Percentiles rank a stretch among this genome's conserved stretches.
phyloP scores from a whole-genome alignment of 73 alveolate species.

The Durusdinium trenchii region DNA sequence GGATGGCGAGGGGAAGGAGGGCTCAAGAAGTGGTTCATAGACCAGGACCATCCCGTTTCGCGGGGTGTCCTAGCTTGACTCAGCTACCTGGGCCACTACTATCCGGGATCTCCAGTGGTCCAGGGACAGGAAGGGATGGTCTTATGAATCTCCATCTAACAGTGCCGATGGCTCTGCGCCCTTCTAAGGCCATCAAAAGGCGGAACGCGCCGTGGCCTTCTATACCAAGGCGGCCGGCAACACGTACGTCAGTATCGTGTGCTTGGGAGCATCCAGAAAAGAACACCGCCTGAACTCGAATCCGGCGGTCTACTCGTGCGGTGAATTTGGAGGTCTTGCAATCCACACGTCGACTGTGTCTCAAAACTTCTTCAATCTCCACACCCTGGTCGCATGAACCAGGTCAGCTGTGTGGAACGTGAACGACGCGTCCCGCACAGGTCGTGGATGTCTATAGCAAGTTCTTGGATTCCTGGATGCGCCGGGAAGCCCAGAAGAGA shows the following conservation, averaged over 20 bases:
- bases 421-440: neutral
- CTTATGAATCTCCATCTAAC: neutral
- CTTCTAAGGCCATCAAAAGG: constrained; percentile 61
- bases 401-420: no score
- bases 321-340: no score
- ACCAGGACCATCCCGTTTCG: neutral
- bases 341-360: no score
- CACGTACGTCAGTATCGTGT: neutral
- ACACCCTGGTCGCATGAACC: no score
- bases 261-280: neutral
- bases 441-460: constrained; percentile 77
- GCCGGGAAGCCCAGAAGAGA: neutral
- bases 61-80: neutral
- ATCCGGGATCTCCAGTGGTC: neutral
- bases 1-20: neutral
- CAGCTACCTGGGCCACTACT: no score
- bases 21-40: neutral
- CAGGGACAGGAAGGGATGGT: neutral
- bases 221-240: constrained; percentile 48
- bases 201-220: constrained; percentile 67
- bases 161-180: neutral
- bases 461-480: constrained; percentile 86
- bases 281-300: no score
- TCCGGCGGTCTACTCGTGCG: no score
- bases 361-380: no score